Base-by-base conservation (phyloP, 257 asterid genomes). In the Cynanchum wilfordii region DNA sequence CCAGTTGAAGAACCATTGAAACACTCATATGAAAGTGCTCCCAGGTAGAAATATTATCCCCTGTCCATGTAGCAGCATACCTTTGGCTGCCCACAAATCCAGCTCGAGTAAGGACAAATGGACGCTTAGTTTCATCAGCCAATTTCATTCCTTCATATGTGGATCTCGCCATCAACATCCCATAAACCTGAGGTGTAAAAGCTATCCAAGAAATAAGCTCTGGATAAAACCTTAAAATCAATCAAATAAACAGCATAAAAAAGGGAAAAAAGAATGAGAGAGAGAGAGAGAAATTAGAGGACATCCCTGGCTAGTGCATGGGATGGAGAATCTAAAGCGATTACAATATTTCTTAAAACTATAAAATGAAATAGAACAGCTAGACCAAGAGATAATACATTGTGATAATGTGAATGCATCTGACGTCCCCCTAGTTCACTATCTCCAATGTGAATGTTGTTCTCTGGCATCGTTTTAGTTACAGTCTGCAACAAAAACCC, bases 41-140 rank as follows among this genome's bases (percentile, higher is more conserved):
- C 99, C 99, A 94, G 19, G 96, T 91, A 52, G 99, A 86, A 81
- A 91, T 83, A 84, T 94, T 94, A 78, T 94, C 99, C 76, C 99
- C 99, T 16, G 99, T 94, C 99, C 99, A 94, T 66, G 99, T 94
- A 57, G 97, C 97, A 79, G 99, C 97, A 83, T 87, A 89, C 86
- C 89, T 84, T 76, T 94, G 98, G 90, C 97, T 89, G 73, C 99
- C 99, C 54, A 91, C 85, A 81, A 89, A 94, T 66, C 97, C 99
- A 74, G 99, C 99, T 79, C 99, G 88, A 10, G 99, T 89, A 74
- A 94, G 94, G 76, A 94, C 99, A 82, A 94, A 94, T 3, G 97
- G 99, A 17, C 99, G 96, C 73, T 80, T 88, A 76, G 80, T 83
- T 82, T 79, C 85, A 77, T 84, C 80, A 69, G 96, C 90, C 72